A percentile compares a stretch with the other conserved stretches of the same genome.
These are phyloP conservation scores for Trichophyton schoenleinii DNA, from an alignment of 2,329 filamentous ascomycete genomes.

Conservation along the genomic window DNA sequence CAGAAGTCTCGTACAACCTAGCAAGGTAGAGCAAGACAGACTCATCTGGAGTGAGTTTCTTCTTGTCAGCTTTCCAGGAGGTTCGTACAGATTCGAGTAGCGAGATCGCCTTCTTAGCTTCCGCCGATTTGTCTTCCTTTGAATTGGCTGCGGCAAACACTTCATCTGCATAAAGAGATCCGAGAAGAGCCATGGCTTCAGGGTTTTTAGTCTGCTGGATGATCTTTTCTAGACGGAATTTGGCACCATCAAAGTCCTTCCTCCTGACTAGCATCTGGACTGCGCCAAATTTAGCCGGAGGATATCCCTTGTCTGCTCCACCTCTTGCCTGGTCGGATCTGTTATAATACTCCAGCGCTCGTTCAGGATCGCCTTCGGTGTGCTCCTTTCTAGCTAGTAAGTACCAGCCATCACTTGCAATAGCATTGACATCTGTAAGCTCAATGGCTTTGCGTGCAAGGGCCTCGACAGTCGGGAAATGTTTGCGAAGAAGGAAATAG, in stretches of 20 bases:
- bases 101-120: slow-evolving; percentile 73
- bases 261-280: slow-evolving; percentile 79
- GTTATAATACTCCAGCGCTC: slow-evolving; percentile 74
- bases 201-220: slow-evolving; percentile 69
- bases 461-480: slow-evolving; percentile 67
- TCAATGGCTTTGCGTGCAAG: slow-evolving; percentile 89
- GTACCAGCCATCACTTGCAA: slow-evolving; percentile 97
- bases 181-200: slow-evolving; percentile 84
- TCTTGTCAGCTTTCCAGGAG: slow-evolving; percentile 88
- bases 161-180: slow-evolving; percentile 87
- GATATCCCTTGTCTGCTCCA: slow-evolving; percentile 76
- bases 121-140: slow-evolving; percentile 79
- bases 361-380: slow-evolving; percentile 59
- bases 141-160: slow-evolving; percentile 67
- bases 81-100: slow-evolving; percentile 73
- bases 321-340: slow-evolving; percentile 85
- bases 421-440: slow-evolving; percentile 87
- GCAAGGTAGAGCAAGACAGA: slow-evolving; percentile 85
- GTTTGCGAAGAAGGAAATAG: slow-evolving; percentile 78
- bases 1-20: slow-evolving; percentile 72
- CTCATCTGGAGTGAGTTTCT: slow-evolving; percentile 65
- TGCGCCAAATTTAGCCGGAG: slow-evolving; percentile 88
- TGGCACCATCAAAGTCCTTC: slow-evolving; percentile 79
- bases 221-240: slow-evolving; percentile 88
- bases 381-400: slow-evolving; percentile 84